Base-by-base conservation (phyloP, 768 basidiomycete species). In the Lactarius deliciosus region DNA sequence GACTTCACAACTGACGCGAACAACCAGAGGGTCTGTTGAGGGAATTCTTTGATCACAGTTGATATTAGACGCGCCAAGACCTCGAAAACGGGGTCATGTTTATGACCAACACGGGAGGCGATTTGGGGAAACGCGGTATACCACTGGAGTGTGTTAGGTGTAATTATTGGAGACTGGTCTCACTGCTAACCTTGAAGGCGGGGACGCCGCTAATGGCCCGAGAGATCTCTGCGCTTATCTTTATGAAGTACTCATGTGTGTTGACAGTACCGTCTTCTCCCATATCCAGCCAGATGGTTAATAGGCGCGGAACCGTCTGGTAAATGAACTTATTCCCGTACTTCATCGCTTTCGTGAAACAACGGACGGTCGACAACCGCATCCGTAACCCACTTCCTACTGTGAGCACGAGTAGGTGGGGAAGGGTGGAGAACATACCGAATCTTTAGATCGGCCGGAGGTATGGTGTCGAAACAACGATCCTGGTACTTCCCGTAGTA, bases 41-140 rank as follows among this genome's bases (percentile, higher is more conserved):
- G 96, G 74, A 94, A 96, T 66, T 86, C 84, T 62, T 80, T 77
- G n/a, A 98, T 81, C 34, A 98, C 91, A 20, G 75, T 78, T 18
- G 79, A 76, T 63, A 98, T 94, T 40, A 98, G 82, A 57, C 74
- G 77, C 2, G 83, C 80, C 25, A 99, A 78, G 3, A 86, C 76
- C 0, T 74, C 76, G 73, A 84, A 88, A 3, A 94, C 88, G 1
- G 79, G 80, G 13, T 76, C 69, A 71, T 91, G 89, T 5, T 75
- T 77, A 70, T 97, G 92, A 15, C 89, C 90, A 38, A 99, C 89
- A 9, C 97, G 86, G 16, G 96, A 98, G 16, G 96, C 94, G 61
- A 98, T 92, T 80, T 98, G 97, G 3, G 96, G 95, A 69, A 98
- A 96, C 1, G 94, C 96, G 0, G 91, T 95, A 71, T 87, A 91